These are phyloP conservation scores for Cercospora sp. DNA, from an alignment of 2,329 filamentous ascomycete species.

Conservation along the genomic window DNA sequence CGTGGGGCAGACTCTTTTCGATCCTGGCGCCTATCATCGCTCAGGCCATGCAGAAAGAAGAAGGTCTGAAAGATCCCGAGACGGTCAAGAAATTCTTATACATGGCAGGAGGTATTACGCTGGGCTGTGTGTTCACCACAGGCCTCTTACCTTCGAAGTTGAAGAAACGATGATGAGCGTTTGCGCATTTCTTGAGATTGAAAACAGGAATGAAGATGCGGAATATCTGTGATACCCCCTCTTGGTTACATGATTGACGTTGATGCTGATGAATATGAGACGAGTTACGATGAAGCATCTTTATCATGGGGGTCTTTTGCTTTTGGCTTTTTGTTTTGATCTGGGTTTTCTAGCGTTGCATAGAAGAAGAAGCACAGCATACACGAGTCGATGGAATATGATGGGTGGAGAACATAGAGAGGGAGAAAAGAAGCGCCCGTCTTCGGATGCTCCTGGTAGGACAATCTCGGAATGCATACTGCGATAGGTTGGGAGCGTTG, in stretches of 20 bases:
- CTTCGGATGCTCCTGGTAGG: too few relatives aligned
- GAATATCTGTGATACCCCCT: neutral
- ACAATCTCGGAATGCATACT: too few relatives aligned
- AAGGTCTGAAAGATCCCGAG: slow-evolving; percentile 28
- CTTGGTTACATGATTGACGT: neutral
- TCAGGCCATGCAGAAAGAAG: slow-evolving; percentile 42
- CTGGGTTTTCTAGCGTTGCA: neutral
- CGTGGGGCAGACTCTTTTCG: slow-evolving; percentile 59
- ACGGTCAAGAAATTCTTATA: slow-evolving; percentile 55
- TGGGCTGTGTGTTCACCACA: slow-evolving; percentile 55
- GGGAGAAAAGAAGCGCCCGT: neutral
- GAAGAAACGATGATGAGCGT: slow-evolving; percentile 38
- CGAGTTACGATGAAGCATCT: neutral
- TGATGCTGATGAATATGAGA: neutral
- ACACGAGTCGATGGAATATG: neutral
- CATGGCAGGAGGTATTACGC: slow-evolving; percentile 56
- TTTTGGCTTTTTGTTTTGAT: neutral
- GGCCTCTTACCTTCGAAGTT: slow-evolving; percentile 48
- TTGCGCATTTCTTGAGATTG: neutral
- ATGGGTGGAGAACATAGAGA: neutral
- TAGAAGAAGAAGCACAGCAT: neutral
- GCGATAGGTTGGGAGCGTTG: too few relatives aligned
- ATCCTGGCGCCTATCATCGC: slow-evolving; percentile 60
- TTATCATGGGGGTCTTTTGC: neutral
- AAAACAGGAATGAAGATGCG: neutral